phyloP scores from a whole-genome alignment of 345 rosid species.

The Balakata baccata region DNA sequence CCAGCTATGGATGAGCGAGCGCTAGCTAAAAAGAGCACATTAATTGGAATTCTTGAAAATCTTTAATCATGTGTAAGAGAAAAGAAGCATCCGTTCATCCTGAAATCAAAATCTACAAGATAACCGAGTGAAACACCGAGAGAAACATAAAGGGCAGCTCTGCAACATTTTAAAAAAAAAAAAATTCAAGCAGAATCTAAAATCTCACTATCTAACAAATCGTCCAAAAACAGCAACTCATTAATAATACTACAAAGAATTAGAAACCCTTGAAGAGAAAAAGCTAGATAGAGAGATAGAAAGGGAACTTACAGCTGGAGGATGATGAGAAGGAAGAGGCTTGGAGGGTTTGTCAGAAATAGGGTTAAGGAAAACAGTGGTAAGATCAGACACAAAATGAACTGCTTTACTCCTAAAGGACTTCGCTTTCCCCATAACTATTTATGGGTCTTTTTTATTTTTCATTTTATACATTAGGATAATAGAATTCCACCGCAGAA shows the following conservation, averaged over 20 bases:
- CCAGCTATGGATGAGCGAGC: background rate
- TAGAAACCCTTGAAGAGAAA: background rate
- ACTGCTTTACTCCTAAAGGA: conserved; percentile 87
- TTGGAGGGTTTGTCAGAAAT: conserved; percentile 77
- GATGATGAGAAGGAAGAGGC: conserved; percentile 28
- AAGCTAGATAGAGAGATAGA: conserved; percentile 3
- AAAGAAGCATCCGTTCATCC: background rate
- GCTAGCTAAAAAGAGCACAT: background rate
- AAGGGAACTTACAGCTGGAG: conserved; percentile 27
- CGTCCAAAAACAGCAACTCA: background rate
- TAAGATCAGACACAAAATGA: conserved; percentile 87
- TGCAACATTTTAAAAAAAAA: background rate
- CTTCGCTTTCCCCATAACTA: conserved; percentile 20
- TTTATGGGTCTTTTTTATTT: too few relatives aligned
- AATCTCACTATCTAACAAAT: background rate
- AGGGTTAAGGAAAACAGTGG: conserved; percentile 91
- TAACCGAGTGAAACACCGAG: background rate
- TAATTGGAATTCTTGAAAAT: background rate
- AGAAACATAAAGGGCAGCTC: background rate
- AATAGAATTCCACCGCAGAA: conserved; percentile 3
- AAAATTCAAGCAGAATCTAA: background rate
- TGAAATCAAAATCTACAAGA: background rate
- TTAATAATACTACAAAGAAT: background rate
- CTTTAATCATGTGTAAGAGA: background rate
- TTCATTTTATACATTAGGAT: background rate